Percentiles rank a stretch among this genome's conserved stretches.
phyloP scores from a whole-genome alignment of 1,284 basidiomycete species.

The Caloboletus inedulis region DNA sequence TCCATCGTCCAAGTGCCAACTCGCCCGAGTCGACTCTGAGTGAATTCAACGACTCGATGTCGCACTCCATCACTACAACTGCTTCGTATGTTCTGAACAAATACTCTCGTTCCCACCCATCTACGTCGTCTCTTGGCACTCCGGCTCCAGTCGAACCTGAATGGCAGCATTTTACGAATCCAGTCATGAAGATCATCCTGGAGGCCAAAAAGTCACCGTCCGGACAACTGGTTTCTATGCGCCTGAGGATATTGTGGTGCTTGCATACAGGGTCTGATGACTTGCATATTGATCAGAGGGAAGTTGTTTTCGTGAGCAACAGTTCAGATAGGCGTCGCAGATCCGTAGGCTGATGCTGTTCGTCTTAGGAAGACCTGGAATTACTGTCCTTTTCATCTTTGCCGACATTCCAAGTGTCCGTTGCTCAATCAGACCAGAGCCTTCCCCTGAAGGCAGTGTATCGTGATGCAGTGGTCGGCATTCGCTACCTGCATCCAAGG shows the following conservation, averaged over 20 bases:
- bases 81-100: conserved; percentile 55
- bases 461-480: conserved; percentile 65
- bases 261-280: conserved; percentile 42
- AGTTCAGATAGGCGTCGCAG: not conserved
- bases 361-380: conserved; percentile 66
- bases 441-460: conserved; percentile 75
- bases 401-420: conserved; percentile 28
- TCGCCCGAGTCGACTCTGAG: not conserved
- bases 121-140: conserved; percentile 16
- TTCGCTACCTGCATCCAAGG: conserved; percentile 62
- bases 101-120: conserved; percentile 63
- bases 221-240: conserved; percentile 55
- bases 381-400: conserved; percentile 59
- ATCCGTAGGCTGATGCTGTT: conserved; percentile 1
- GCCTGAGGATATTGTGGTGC: conserved; percentile 61
- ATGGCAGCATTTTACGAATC: conserved; percentile 78
- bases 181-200: conserved; percentile 58
- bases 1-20: too few relatives aligned
- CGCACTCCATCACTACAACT: conserved; percentile 56
- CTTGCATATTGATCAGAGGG: conserved; percentile 43
- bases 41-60: conserved; percentile 36
- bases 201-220: conserved; percentile 52
- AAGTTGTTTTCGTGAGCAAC: conserved; percentile 60
- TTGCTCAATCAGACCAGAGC: conserved; percentile 38
- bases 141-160: conserved; percentile 39